Evolutionary conservation across 139 green algal species (phyloP), one percentile per base, ranked within the genome.

Genomic region (Volvox reticuliferus): DNA sequence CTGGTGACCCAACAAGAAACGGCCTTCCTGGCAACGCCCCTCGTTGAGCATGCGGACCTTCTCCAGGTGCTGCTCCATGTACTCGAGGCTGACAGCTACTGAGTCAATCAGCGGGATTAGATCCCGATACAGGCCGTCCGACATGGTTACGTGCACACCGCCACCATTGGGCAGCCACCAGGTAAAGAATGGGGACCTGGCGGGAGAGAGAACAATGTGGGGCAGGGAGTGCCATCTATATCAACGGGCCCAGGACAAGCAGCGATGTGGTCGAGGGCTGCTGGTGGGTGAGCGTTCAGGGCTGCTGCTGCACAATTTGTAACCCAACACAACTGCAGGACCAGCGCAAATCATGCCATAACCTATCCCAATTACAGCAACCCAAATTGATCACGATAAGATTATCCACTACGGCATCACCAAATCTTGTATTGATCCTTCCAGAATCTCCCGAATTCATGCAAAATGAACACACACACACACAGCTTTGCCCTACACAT

Each of bases 1-100:
- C 37, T 91, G 67, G 37, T 95, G 93, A 18, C 93, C 93, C 32
- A 95, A 65, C 63, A 95, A 82, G 90, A 95, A 95, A 69, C 93
- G 93, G 24, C 93, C 93, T 36, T 95, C 50, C 55, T 83, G 80
- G 73, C 81, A 77, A 28, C 85, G 87, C 6, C 81, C 73, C 33
- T 82, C 90, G 87, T 94, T 94, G 75, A 91, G 76, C 76, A 79
- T 78, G 33, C 62, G 35, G 2, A 91, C 81, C 88, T 91, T 92
- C 14, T 79, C 86, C 77, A 93, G 78, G 89, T 93, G 92, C 63
- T 24, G 1, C 28, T 92, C 76, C 73, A 95, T 89, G 90, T 90
- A 92, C 88, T 95, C 93, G 13, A 92, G 14, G 69, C 35, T 85
- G 5, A 87, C 20, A 32, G 93, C 93, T 33, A 91, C 88, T 1